A percentile compares a stretch with the other conserved stretches of the same genome.
These are phyloP conservation scores for Teunomyces gatunensis DNA, from an alignment of 805 yeast species.

Conservation along the genomic window DNA sequence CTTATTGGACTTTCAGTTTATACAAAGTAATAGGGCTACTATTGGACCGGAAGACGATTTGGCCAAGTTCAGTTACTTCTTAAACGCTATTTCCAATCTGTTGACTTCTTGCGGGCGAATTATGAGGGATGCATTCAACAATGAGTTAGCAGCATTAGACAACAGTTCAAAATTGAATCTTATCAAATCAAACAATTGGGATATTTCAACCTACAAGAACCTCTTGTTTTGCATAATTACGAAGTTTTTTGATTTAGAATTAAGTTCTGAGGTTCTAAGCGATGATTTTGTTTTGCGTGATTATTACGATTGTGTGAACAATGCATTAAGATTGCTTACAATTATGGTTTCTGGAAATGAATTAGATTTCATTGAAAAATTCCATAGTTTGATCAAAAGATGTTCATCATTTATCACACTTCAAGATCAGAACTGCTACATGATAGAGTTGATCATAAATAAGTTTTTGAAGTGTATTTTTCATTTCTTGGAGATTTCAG, in stretches of 20 bases:
- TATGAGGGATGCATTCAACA: conserved; percentile 48
- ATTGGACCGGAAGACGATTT: conserved; percentile 55
- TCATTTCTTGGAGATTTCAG: conserved; percentile 29
- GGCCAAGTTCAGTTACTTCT: conserved; percentile 59
- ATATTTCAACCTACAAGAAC: conserved; percentile 60
- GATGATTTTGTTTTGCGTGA: conserved; percentile 14
- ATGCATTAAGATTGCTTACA: conserved; percentile 42
- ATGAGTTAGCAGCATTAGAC: conserved; percentile 59
- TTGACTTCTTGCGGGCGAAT: conserved; percentile 43
- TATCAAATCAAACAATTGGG: conserved; percentile 44
- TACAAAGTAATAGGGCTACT: conserved; percentile 23
- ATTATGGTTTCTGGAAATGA: conserved; percentile 58
- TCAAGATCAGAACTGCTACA: conserved; percentile 7
- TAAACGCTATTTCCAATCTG: conserved; percentile 52
- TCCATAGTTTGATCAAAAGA: conserved; percentile 39
- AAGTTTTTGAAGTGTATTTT: conserved; percentile 27
- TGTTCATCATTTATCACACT: conserved; percentile 24
- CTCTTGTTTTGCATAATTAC: conserved; percentile 46
- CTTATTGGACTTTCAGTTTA: conserved; percentile 39
- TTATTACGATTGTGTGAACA: conserved; percentile 29
- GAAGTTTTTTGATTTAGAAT: conserved; percentile 41
- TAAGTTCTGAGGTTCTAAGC: conserved; percentile 17
- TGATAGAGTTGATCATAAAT: conserved; percentile 28
- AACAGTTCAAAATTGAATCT: conserved; percentile 41
- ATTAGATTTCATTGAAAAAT: conserved; percentile 44